Percentiles rank a stretch among this genome's conserved stretches.
These are phyloP conservation scores for Beauveria caledonica DNA, from an alignment of 2,329 filamentous ascomycete species.

Conservation along the genomic window DNA sequence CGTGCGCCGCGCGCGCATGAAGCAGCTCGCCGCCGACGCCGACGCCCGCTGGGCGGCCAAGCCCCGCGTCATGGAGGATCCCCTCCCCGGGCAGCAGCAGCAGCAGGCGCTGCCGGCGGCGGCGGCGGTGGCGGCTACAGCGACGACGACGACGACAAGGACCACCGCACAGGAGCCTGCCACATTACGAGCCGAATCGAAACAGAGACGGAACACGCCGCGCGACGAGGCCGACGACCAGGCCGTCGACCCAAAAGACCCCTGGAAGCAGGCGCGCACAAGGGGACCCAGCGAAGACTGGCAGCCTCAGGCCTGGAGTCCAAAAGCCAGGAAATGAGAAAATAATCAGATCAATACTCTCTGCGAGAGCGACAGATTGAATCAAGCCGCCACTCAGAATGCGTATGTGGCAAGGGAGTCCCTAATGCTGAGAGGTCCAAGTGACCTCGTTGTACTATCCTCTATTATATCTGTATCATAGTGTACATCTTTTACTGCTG, in stretches of 20 bases:
- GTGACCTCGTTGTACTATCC: slow-evolving; percentile 2
- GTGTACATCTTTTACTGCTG: background rate
- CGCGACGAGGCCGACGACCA: slow-evolving; percentile 1
- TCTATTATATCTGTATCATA: slow-evolving; percentile 6
- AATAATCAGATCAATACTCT: background rate
- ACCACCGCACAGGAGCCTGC: slow-evolving; percentile 5
- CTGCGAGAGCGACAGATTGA: background rate
- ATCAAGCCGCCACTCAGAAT: background rate
- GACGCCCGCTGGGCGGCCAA: slow-evolving; percentile 58
- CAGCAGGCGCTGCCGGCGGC: background rate
- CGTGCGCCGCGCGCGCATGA: slow-evolving; percentile 43
- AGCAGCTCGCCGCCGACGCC: slow-evolving; percentile 49
- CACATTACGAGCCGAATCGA: slow-evolving; percentile 1
- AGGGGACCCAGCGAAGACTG: slow-evolving; percentile 52
- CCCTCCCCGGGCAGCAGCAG: background rate
- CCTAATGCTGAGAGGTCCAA: background rate
- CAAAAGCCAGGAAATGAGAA: slow-evolving; percentile 27
- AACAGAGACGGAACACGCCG: background rate
- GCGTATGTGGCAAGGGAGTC: background rate
- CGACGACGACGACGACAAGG: background rate
- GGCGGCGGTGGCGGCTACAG: slow-evolving; percentile 15
- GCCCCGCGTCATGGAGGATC: slow-evolving; percentile 37
- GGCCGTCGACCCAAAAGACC: slow-evolving; percentile 30
- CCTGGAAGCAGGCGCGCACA: slow-evolving; percentile 46
- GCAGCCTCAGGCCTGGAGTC: slow-evolving; percentile 58